Percentiles rank a stretch among this genome's conserved stretches.
Evolutionary conservation across 1,284 basidiomycete species (phyloP).

Genomic region (Leucoagaricus sp.): DNA sequence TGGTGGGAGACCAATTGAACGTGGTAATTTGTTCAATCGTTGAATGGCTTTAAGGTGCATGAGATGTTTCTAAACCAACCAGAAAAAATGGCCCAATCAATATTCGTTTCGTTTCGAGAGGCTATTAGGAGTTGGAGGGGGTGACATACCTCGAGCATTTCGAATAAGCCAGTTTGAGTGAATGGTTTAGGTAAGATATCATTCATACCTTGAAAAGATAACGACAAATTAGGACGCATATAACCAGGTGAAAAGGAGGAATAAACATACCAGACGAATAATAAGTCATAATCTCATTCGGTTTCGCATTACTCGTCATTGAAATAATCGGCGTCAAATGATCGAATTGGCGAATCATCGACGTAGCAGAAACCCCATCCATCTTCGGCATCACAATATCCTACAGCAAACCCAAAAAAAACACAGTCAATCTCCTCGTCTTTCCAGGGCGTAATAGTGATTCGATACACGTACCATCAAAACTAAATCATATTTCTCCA

Average conservation of each 20-base stretch:
- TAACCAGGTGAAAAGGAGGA: not conserved
- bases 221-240: not conserved
- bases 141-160: conserved; percentile 72
- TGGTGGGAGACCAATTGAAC: conserved; percentile 72
- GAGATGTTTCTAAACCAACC: conserved; percentile 71
- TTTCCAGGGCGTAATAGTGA: not conserved
- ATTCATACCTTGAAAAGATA: conserved; percentile 75
- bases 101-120: too few relatives aligned
- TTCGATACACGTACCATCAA: conserved; percentile 72
- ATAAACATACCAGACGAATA: conserved; percentile 65
- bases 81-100: too few relatives aligned
- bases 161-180: conserved; percentile 87
- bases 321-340: conserved; percentile 94
- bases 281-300: conserved; percentile 91
- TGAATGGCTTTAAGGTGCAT: conserved; percentile 92
- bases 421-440: not conserved
- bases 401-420: conserved; percentile 37
- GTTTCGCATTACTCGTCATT: conserved; percentile 94
- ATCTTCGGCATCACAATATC: conserved; percentile 95
- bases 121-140: conserved; percentile 17
- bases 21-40: conserved; percentile 71
- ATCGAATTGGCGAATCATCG: conserved; percentile 92
- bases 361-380: conserved; percentile 89
- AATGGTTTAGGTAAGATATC: conserved; percentile 98
- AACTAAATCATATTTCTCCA: conserved; percentile 93